These are phyloP conservation scores for Dactylonectria estremocensis DNA, from an alignment of 2,329 filamentous ascomycete species.

Conservation along the genomic window DNA sequence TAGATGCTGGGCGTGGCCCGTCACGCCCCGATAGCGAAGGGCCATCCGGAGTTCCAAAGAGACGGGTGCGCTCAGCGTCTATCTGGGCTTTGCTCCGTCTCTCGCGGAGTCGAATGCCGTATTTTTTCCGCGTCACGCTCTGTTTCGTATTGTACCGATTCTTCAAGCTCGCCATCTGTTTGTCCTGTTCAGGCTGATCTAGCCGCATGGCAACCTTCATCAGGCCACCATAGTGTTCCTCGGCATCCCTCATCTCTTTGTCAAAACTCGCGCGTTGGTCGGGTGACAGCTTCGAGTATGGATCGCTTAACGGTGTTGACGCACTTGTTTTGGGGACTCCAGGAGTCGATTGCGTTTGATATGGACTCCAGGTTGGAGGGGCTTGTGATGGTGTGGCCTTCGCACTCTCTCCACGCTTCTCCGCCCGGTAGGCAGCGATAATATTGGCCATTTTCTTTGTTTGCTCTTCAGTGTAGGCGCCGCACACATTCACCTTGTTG, in stretches of 20 bases:
- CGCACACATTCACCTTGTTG: slow-evolving; percentile 61
- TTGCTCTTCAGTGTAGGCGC: slow-evolving; percentile 51
- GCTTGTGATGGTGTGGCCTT: not conserved
- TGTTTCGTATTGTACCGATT: slow-evolving; percentile 71
- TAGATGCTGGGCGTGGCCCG: slow-evolving; percentile 34
- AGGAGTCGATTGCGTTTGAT: slow-evolving; percentile 1
- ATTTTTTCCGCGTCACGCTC: slow-evolving; percentile 71
- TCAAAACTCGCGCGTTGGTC: slow-evolving; percentile 47
- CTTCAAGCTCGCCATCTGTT: slow-evolving; percentile 59
- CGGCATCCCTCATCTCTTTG: slow-evolving; percentile 48
- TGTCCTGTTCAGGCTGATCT: slow-evolving; percentile 51
- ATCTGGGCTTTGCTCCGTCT: slow-evolving; percentile 64
- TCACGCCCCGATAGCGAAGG: slow-evolving; percentile 29
- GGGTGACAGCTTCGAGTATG: slow-evolving; percentile 62
- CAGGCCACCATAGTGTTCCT: slow-evolving; percentile 56
- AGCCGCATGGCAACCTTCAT: slow-evolving; percentile 61
- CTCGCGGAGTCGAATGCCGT: slow-evolving; percentile 68
- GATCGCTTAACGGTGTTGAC: slow-evolving; percentile 51
- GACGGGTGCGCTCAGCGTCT: slow-evolving; percentile 59
- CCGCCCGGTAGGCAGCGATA: slow-evolving; percentile 28
- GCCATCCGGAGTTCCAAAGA: slow-evolving; percentile 43
- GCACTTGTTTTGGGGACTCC: slow-evolving; percentile 14
- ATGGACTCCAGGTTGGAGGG: slow-evolving; percentile 3
- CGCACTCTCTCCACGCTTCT: not conserved
- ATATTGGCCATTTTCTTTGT: slow-evolving; percentile 31